Conservation (phyloP, 2,329 filamentous ascomycete genomes). For the Diaporthe eres region DNA sequence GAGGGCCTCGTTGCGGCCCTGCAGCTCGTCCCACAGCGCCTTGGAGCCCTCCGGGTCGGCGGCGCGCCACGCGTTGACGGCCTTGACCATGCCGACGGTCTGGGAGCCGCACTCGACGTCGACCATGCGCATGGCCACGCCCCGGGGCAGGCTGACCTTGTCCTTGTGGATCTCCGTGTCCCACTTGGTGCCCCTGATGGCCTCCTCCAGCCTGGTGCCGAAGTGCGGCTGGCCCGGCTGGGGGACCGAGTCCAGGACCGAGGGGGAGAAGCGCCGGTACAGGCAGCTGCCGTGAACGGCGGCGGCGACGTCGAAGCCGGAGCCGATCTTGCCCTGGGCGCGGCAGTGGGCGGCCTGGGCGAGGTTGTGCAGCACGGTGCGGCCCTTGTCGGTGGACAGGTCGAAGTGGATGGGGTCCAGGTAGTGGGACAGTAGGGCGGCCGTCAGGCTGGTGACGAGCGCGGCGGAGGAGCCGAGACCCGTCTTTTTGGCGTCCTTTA, state of each 20-base stretch:
- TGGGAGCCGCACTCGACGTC: slow-evolving; percentile 95
- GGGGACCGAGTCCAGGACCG: slow-evolving; percentile 76
- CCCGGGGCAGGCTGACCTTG: slow-evolving; percentile 77
- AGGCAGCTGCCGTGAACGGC: slow-evolving; percentile 93
- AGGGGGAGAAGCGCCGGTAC: slow-evolving; percentile 93
- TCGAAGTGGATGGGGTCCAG: slow-evolving; percentile 71
- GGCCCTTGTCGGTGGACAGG: slow-evolving; percentile 66
- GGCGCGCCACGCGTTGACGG: slow-evolving; percentile 86
- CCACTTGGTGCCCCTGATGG: slow-evolving; percentile 79
- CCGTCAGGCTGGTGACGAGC: slow-evolving; percentile 89
- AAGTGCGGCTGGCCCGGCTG: slow-evolving; percentile 79
- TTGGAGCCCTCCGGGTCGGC: slow-evolving; percentile 75
- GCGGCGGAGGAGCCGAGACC: slow-evolving; percentile 95
- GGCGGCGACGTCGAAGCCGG: slow-evolving; percentile 93
- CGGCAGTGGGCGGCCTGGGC: slow-evolving; percentile 95
- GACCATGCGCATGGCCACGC: slow-evolving; percentile 88
- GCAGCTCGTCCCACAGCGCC: slow-evolving; percentile 80
- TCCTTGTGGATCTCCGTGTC: slow-evolving; percentile 83
- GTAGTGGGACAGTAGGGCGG: slow-evolving; percentile 83
- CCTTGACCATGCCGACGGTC: slow-evolving; percentile 96
- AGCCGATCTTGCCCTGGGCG: slow-evolving; percentile 96
- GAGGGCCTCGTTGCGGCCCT: slow-evolving; percentile 80
- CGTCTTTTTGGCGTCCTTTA: slow-evolving; percentile 90
- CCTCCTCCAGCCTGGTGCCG: slow-evolving; percentile 70
- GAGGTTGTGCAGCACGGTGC: slow-evolving; percentile 85